These are phyloP conservation scores for Obba rivulosa DNA, from an alignment of 768 basidiomycete genomes.

Conservation along the genomic window DNA sequence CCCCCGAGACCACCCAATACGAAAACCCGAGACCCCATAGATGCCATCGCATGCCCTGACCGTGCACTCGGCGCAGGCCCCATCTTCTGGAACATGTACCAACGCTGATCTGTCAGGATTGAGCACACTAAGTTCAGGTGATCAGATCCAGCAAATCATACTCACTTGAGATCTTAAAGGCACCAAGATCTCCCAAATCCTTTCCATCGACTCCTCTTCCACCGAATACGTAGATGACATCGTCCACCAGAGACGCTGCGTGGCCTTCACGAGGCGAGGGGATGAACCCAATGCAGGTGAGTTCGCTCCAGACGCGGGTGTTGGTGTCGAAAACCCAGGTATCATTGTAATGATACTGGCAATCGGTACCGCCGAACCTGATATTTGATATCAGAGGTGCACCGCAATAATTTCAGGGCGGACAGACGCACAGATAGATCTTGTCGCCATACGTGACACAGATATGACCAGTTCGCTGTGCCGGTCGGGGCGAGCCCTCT, in stretches of 20 bases:
- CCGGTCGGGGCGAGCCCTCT: slow-evolving; percentile 53
- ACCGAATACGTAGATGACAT: slow-evolving; percentile 97
- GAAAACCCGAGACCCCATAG: slow-evolving; percentile 81
- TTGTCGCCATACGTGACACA: slow-evolving; percentile 79
- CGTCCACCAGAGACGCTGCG: slow-evolving; percentile 92
- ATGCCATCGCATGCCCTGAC: slow-evolving; percentile 98
- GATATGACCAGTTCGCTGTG: slow-evolving; percentile 88
- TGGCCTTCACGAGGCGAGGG: slow-evolving; percentile 95
- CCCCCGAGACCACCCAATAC: slow-evolving; percentile 96
- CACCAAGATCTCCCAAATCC: slow-evolving; percentile 89
- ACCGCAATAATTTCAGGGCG: slow-evolving; percentile 1
- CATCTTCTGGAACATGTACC: slow-evolving; percentile 99
- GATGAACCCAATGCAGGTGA: slow-evolving; percentile 95
- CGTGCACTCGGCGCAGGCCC: slow-evolving; percentile 89
- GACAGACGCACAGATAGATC: slow-evolving; percentile 67
- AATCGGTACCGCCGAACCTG: slow-evolving; percentile 97
- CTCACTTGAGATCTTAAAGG: slow-evolving; percentile 96
- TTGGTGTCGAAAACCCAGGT: slow-evolving; percentile 91
- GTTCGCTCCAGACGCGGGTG: slow-evolving; percentile 81
- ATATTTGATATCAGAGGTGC: not conserved
- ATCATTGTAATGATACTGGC: slow-evolving; percentile 98
- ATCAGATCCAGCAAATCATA: slow-evolving; percentile 12
- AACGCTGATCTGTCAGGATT: slow-evolving; percentile 70
- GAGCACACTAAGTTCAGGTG: not conserved
- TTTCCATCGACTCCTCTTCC: slow-evolving; percentile 96